Percentiles rank a stretch among this genome's conserved stretches.
Conservation (phyloP, 352 stramenopile species). For the Halophytophthora batemanensis region DNA sequence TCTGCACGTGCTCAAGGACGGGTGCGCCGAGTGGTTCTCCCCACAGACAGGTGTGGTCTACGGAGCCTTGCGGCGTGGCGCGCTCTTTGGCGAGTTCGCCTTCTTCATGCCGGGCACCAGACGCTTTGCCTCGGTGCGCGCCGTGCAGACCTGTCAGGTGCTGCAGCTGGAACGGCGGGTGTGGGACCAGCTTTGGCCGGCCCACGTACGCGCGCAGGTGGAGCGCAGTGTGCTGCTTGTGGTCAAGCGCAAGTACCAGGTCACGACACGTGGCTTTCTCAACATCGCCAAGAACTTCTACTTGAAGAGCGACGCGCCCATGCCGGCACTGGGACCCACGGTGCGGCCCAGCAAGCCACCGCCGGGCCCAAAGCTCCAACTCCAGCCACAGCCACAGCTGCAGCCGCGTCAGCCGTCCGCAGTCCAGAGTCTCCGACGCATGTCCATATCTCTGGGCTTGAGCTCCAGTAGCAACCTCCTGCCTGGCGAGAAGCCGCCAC, state of each 20-base stretch:
- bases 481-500: too few relatives aligned
- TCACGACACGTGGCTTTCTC: conserved; percentile 31
- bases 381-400: too few relatives aligned
- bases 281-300: conserved; percentile 72
- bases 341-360: background rate
- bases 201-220: conserved; percentile 27
- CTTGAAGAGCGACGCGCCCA: conserved; percentile 41
- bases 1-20: conserved; percentile 52
- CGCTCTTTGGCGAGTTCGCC: conserved; percentile 57
- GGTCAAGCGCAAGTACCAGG: conserved; percentile 35
- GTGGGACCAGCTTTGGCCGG: conserved; percentile 58
- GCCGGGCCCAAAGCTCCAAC: background rate
- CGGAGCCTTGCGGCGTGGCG: conserved; percentile 21
- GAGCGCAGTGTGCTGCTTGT: conserved; percentile 37
- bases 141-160: conserved; percentile 58
- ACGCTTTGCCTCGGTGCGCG: conserved; percentile 42
- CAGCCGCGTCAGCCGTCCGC: too few relatives aligned
- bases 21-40: conserved; percentile 41
- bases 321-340: conserved; percentile 15
- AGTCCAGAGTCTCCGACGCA: background rate
- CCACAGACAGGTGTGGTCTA: conserved; percentile 39
- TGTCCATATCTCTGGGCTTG: background rate
- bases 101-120: conserved; percentile 56
- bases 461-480: too few relatives aligned
- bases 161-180: conserved; percentile 46